Evolutionary conservation across 2,329 filamentous ascomycete species (phyloP).

Genomic region (Pseudogymnoascus sp.): DNA sequence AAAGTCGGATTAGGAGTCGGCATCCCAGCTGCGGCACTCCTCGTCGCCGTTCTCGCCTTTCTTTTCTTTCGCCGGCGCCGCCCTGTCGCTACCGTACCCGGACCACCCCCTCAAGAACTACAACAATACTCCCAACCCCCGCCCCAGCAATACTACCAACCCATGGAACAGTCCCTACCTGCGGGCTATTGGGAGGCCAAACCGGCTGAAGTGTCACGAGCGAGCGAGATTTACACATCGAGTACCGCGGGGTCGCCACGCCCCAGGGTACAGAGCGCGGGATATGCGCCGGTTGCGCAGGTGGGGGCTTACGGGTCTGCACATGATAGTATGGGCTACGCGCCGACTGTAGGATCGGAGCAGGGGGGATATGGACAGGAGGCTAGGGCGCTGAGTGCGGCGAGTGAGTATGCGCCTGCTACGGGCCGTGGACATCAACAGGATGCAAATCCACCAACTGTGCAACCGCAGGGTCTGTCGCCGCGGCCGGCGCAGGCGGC

Average conservation of each 20-base stretch:
- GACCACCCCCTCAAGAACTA: neutral
- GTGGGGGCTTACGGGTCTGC: neutral
- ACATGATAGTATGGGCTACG: neutral
- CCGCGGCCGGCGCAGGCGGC: neutral
- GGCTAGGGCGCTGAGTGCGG: neutral
- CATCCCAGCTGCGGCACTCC: slow-evolving; percentile 27
- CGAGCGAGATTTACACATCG: neutral
- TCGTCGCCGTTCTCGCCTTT: slow-evolving; percentile 22
- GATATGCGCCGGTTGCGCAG: neutral
- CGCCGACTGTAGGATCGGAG: neutral
- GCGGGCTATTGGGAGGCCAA: neutral
- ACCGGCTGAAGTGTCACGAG: neutral
- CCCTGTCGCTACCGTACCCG: neutral
- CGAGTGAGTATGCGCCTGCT: neutral
- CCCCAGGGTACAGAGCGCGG: neutral
- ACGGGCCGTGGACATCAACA: neutral
- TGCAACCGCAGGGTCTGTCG: neutral
- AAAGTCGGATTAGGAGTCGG: slow-evolving; percentile 28
- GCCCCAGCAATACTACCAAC: neutral
- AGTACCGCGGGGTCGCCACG: neutral
- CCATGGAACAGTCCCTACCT: neutral
- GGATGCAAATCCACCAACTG: neutral
- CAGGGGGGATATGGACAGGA: neutral
- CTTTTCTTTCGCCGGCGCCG: slow-evolving; percentile 27
- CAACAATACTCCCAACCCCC: neutral